phyloP scores from a whole-genome alignment of 2,329 filamentous ascomycete species.

The Arthrobotrys conoides region DNA sequence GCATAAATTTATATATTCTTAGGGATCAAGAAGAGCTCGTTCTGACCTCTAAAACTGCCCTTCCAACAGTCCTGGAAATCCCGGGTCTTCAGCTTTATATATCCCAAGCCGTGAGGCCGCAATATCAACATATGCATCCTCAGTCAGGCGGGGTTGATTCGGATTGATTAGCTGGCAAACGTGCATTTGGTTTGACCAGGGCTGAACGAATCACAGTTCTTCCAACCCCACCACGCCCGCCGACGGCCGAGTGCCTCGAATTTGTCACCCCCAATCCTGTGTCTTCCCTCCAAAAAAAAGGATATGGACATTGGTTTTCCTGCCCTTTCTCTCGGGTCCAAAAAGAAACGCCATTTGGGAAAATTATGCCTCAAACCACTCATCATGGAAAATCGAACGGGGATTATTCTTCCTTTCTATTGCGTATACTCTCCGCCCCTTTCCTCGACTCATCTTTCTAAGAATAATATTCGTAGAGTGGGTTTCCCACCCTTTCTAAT shows the following conservation, averaged over 20 bases:
- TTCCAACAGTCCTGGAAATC: constrained; percentile 1
- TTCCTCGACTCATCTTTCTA: constrained; percentile 16
- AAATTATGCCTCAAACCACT: constrained; percentile 20
- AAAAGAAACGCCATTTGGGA: background rate
- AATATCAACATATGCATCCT: constrained; percentile 5
- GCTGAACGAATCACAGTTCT: constrained; percentile 50
- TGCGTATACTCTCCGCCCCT: constrained; percentile 24
- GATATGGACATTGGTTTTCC: constrained; percentile 26
- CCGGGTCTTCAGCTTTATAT: constrained; percentile 21
- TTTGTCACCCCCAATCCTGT: constrained; percentile 19
- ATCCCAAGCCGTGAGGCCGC: constrained; percentile 22
- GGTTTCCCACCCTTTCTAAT: constrained; percentile 18
- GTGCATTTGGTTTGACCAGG: constrained; percentile 41
- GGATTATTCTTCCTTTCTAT: constrained; percentile 11
- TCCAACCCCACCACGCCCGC: constrained; percentile 53
- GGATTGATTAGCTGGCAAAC: constrained; percentile 57
- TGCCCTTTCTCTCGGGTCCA: constrained; percentile 18
- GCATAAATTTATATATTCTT: constrained; percentile 18
- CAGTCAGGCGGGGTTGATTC: constrained; percentile 41
- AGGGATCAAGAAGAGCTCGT: background rate
- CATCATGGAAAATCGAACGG: background rate
- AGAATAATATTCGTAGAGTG: background rate
- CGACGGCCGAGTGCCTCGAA: constrained; percentile 26
- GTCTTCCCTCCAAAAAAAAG: constrained; percentile 23
- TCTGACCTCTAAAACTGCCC: background rate